Evolutionary conservation across 805 yeast species (phyloP).

Genomic region (Schwanniomyces sp.): DNA sequence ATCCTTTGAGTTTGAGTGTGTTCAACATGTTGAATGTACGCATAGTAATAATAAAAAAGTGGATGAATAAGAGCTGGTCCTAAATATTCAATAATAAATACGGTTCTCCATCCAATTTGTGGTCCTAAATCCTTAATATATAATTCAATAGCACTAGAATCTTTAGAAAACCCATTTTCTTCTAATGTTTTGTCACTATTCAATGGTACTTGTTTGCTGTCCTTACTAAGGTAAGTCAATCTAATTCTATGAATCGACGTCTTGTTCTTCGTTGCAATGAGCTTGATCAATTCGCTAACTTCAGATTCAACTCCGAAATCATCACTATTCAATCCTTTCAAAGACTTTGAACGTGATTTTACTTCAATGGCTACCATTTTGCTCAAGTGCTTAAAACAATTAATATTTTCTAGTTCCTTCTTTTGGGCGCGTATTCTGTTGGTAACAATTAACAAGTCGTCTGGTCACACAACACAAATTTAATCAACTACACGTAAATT

Average conservation of each 20-base stretch:
- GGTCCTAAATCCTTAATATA: constrained; percentile 88
- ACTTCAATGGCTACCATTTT: constrained; percentile 50
- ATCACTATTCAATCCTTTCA: constrained; percentile 49
- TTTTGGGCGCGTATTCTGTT: neutral
- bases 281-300: constrained; percentile 42
- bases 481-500: neutral
- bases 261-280: constrained; percentile 45
- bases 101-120: constrained; percentile 89
- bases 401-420: neutral
- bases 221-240: constrained; percentile 20
- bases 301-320: constrained; percentile 29
- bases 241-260: constrained; percentile 32
- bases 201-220: constrained; percentile 43
- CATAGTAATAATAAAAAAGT: constrained; percentile 53
- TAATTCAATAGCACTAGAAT: constrained; percentile 37
- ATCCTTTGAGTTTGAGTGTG: constrained; percentile 55
- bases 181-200: constrained; percentile 44
- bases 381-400: neutral
- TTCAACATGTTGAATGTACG: constrained; percentile 23
- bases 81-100: constrained; percentile 81
- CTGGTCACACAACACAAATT: neutral
- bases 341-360: constrained; percentile 58
- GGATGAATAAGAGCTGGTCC: constrained; percentile 89
- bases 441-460: neutral
- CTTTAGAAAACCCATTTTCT: constrained; percentile 44